Evolutionary conservation across 768 basidiomycete species (phyloP).

Genomic region (Boletus subcaerulescens): DNA sequence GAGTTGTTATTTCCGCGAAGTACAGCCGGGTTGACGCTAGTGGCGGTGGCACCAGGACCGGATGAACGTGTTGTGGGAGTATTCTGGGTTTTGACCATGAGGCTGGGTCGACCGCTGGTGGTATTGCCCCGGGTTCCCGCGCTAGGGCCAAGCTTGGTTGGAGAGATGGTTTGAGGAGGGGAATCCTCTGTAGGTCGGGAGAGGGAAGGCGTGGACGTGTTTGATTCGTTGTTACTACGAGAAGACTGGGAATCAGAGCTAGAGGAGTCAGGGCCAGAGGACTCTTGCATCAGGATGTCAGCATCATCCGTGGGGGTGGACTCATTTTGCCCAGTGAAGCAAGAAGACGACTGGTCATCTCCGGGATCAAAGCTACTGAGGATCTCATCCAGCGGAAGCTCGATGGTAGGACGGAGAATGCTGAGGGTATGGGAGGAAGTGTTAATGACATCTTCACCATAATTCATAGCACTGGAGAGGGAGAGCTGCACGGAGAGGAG

Average conservation of each 20-base stretch:
- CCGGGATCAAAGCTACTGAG: constrained; percentile 37
- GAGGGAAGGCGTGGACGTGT: constrained; percentile 27
- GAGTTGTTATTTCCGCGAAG: constrained; percentile 34
- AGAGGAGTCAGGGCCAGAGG: constrained; percentile 10
- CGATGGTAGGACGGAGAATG: constrained; percentile 76
- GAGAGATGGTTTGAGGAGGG: constrained; percentile 52
- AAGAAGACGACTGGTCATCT: constrained; percentile 15
- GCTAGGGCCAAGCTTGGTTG: constrained; percentile 56
- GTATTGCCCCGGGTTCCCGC: constrained; percentile 48
- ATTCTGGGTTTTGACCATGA: constrained; percentile 58
- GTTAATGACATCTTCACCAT: constrained; percentile 69
- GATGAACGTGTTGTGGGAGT: constrained; percentile 46
- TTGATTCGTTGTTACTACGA: constrained; percentile 4
- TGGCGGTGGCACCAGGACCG: constrained; percentile 64
- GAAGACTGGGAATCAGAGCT: constrained; percentile 11
- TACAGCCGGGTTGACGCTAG: constrained; percentile 49
- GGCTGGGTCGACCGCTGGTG: constrained; percentile 48
- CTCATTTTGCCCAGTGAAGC: constrained; percentile 7
- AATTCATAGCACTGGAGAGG: constrained; percentile 65
- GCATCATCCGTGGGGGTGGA: constrained; percentile 7
- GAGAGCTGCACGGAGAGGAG: constrained; percentile 67
- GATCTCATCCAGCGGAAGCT: constrained; percentile 82
- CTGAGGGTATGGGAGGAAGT: constrained; percentile 51
- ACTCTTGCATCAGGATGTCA: constrained; percentile 30
- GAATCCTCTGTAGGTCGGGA: constrained; percentile 41